These are phyloP conservation scores for Pelargonium nanum DNA, from an alignment of 345 rosid species.

Conservation along the genomic window DNA sequence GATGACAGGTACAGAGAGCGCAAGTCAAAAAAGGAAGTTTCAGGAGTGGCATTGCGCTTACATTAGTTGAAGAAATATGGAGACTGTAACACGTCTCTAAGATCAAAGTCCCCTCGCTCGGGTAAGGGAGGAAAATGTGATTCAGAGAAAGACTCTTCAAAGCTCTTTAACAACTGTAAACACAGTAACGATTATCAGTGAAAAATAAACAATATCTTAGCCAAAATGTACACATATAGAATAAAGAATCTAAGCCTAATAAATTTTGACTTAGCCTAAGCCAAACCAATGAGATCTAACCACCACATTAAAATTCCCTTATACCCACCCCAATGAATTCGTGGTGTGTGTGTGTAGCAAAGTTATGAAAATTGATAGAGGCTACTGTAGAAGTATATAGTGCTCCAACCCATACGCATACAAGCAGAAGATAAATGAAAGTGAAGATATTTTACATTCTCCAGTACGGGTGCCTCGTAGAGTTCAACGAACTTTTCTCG, in stretches of 20 bases:
- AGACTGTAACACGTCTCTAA: conserved; percentile 63
- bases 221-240: conserved; percentile 1
- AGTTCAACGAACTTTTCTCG: conserved; percentile 94
- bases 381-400: too few relatives aligned
- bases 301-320: too few relatives aligned
- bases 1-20: not conserved
- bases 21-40: not conserved
- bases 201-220: conserved; percentile 8
- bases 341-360: too few relatives aligned
- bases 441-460: conserved; percentile 53
- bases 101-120: conserved; percentile 87
- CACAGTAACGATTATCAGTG: conserved; percentile 18
- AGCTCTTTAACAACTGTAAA: conserved; percentile 71
- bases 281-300: too few relatives aligned
- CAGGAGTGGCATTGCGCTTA: not conserved
- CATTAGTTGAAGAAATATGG: conserved; percentile 84
- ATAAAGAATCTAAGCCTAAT: too few relatives aligned
- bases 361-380: too few relatives aligned
- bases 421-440: not conserved
- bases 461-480: conserved; percentile 71
- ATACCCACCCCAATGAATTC: too few relatives aligned
- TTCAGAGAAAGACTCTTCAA: conserved; percentile 64
- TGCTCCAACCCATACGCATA: too few relatives aligned
- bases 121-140: conserved; percentile 81
- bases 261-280: too few relatives aligned